These are phyloP conservation scores for Colletotrichum musicola DNA, from an alignment of 2,329 filamentous ascomycete genomes.

Conservation along the genomic window DNA sequence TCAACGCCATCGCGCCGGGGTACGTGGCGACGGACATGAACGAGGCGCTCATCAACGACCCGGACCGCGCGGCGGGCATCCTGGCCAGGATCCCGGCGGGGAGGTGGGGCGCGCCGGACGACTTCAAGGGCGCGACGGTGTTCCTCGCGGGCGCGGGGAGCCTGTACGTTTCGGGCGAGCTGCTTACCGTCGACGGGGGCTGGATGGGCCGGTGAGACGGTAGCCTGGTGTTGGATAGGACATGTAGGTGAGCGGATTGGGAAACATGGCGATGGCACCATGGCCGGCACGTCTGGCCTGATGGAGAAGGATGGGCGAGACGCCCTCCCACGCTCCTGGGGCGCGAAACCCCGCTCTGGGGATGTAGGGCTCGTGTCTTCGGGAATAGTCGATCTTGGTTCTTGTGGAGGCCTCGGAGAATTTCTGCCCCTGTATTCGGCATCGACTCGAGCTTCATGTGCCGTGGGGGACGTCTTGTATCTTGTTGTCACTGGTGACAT, in stretches of 20 bases:
- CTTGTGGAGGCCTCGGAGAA: no score
- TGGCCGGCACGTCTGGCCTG: background rate
- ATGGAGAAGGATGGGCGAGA: slow-evolving; percentile 10
- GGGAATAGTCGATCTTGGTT: no score
- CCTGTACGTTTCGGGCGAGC: slow-evolving; percentile 84
- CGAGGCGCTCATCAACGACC: slow-evolving; percentile 79
- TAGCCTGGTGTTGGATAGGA: no score
- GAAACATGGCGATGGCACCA: background rate
- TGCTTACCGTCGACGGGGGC: slow-evolving; percentile 87
- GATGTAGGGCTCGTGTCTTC: background rate
- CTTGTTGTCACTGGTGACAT: no score
- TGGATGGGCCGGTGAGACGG: slow-evolving; percentile 84
- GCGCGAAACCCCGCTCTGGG: background rate
- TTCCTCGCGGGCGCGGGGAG: slow-evolving; percentile 82
- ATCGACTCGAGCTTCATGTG: no score
- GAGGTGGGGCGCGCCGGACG: slow-evolving; percentile 84
- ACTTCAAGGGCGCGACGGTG: slow-evolving; percentile 87
- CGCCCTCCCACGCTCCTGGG: background rate
- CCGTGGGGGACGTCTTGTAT: no score
- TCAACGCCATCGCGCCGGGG: slow-evolving; percentile 90
- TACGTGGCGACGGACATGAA: slow-evolving; percentile 98
- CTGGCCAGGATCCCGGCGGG: slow-evolving; percentile 85
- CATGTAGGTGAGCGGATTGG: background rate
- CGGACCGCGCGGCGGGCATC: slow-evolving; percentile 77
- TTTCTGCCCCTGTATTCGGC: no score